phyloP scores from a whole-genome alignment of 805 yeast species.

The Candida koratica region DNA sequence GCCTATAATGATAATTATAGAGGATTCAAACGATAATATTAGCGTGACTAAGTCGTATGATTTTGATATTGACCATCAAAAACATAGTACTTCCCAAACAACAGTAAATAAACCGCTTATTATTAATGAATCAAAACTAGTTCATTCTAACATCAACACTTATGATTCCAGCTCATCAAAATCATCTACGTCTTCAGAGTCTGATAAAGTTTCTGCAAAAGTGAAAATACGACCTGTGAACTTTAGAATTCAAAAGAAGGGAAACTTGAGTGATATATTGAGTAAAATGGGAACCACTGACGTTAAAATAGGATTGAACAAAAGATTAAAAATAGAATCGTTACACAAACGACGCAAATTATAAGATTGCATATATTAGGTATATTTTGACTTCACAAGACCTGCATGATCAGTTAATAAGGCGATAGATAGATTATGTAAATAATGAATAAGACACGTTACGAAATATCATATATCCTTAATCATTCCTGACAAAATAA shows the following conservation, averaged over 20 bases:
- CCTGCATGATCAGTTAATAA: slow-evolving; percentile 1
- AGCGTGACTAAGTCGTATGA: not conserved
- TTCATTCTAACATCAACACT: not conserved
- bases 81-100: not conserved
- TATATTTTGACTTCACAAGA: slow-evolving; percentile 6
- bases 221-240: slow-evolving; percentile 2
- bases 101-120: not conserved
- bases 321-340: slow-evolving; percentile 12
- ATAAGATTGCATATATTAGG: not conserved
- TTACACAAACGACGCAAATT: slow-evolving; percentile 11
- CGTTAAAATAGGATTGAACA: slow-evolving; percentile 12
- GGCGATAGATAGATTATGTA: not conserved
- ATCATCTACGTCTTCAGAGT: slow-evolving; percentile 2
- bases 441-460: slow-evolving; percentile 2
- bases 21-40: not conserved
- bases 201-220: too few species aligned
- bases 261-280: slow-evolving; percentile 12
- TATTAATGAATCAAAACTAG: not conserved
- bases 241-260: slow-evolving; percentile 4
- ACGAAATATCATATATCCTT: not conserved
- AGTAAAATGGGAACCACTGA: slow-evolving; percentile 8
- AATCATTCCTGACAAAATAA: slow-evolving; percentile 1
- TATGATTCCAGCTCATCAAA: not conserved
- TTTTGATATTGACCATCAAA: not conserved
- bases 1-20: not conserved